Conservation (phyloP, 225 moss, liverwort and hornwort genomes). For the Rhytidiadelphus loreus region DNA sequence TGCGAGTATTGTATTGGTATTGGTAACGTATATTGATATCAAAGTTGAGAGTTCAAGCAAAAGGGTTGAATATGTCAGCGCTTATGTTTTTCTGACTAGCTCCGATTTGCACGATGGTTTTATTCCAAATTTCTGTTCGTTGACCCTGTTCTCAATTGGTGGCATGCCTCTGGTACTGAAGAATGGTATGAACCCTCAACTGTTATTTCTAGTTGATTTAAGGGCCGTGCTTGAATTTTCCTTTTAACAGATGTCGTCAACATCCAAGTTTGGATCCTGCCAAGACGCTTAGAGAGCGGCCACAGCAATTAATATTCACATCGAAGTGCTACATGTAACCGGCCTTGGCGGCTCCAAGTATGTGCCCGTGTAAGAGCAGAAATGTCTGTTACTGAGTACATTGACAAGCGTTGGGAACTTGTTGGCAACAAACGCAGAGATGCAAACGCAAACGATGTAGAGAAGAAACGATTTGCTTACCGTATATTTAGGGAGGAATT, state of each 20-base stretch:
- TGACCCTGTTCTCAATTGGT: background rate
- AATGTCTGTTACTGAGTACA: background rate
- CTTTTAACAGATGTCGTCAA: background rate
- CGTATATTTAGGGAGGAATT: background rate
- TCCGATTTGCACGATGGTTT: background rate
- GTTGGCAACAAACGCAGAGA: accelerated
- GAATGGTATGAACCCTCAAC: background rate
- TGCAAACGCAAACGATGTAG: accelerated
- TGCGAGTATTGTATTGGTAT: background rate
- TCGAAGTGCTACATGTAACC: background rate
- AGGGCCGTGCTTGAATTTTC: background rate
- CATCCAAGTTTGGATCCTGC: background rate
- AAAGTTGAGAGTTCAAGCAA: background rate
- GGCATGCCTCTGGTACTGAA: too few relatives aligned
- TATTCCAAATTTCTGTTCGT: background rate
- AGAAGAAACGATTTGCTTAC: background rate
- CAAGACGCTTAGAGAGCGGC: background rate
- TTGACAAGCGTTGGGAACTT: background rate
- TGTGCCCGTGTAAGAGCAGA: background rate
- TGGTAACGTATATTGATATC: too few relatives aligned
- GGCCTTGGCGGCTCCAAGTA: too few relatives aligned
- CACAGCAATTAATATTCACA: background rate
- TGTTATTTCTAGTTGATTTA: background rate
- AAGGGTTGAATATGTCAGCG: background rate
- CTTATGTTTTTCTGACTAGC: background rate